Evolutionary conservation across 371 early-diverging fungal species (phyloP).

Genomic region (Paraphysoderma sedebokerense): DNA sequence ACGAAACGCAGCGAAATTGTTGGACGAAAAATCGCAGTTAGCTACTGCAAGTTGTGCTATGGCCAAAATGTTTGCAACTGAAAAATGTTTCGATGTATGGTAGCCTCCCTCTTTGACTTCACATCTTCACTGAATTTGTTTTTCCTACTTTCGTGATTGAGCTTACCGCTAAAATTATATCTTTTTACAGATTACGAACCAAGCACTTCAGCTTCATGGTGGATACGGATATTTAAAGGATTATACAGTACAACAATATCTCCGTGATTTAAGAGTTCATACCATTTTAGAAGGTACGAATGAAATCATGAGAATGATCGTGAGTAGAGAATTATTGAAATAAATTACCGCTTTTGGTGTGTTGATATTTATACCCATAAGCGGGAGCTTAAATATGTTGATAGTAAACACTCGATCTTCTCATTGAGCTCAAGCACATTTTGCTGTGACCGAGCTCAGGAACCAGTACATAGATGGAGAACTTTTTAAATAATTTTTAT

Average conservation of each 20-base stretch:
- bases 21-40: slow-evolving; percentile 17
- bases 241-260: slow-evolving; percentile 37
- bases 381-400: too few species aligned
- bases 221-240: slow-evolving; percentile 45
- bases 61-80: slow-evolving; percentile 40
- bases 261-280: slow-evolving; percentile 40
- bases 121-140: neutral
- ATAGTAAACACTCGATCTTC: too few species aligned
- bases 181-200: neutral
- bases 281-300: slow-evolving; percentile 40
- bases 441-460: too few species aligned
- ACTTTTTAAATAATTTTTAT: too few species aligned
- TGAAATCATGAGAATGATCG: slow-evolving; percentile 37
- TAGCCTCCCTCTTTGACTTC: neutral
- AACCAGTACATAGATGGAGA: too few species aligned
- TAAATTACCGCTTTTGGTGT: too few species aligned
- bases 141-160: too few species aligned
- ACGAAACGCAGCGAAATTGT: slow-evolving; percentile 31
- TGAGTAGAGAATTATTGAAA: slow-evolving; percentile 14
- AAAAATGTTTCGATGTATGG: slow-evolving; percentile 30
- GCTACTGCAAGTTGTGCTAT: slow-evolving; percentile 18
- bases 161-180: too few species aligned
- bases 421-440: too few species aligned
- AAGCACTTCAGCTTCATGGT: slow-evolving; percentile 28
- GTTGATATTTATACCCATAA: too few species aligned